Evolutionary conservation across 2,329 filamentous ascomycete species (phyloP), one percentile per base, ranked within the genome.

Genomic region (Colletotrichum melonis): DNA sequence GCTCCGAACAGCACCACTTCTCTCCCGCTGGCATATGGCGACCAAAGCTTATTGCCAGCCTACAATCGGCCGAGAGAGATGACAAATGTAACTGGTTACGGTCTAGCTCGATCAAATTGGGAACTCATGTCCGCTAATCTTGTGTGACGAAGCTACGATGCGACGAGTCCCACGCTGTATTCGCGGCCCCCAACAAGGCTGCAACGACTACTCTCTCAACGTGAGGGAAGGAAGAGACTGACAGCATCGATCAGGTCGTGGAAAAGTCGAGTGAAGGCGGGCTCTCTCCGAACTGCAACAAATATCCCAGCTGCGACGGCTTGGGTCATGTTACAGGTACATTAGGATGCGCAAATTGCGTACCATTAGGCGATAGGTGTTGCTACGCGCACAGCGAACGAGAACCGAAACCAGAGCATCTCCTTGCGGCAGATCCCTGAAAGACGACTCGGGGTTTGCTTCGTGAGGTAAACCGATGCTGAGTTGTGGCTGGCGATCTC

Each of bases 401-500:
- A 66, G 52, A 71, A 72, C 54, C 54, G 56, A 74, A 63, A 60
- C 57, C 38, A 42, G 19, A 54, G 57, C 57, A 63, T 57, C 63
- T 67, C 68, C 57, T 72, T 24, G 72, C 26, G 14, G 19, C 63
- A 67, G 35, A 67, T 74, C 68, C 72, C 46, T 67, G 68, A 22
- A 67, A 38, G 26, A 63, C 52, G 64, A 68, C 72, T 64, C 72
- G 74, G 64, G 70, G 62, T 74, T 56, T 69, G 56, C 64, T 74
- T 63, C n/a, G 56, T 66, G 35, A 67, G 74, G 74, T 67, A 73
- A 73, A 55, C 74, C 74, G 72, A 75, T 65, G 70, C 60, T 74
- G 57, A 64, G 46, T 62, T 69, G 68, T 75, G 72, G 74, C 68
- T 74, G 74, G 65, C 74, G 72, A 75, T 74, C 74, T 59, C 57